Base-by-base conservation (phyloP, 2,329 filamentous ascomycete species). In the Trichoderma atrobrunneum region DNA sequence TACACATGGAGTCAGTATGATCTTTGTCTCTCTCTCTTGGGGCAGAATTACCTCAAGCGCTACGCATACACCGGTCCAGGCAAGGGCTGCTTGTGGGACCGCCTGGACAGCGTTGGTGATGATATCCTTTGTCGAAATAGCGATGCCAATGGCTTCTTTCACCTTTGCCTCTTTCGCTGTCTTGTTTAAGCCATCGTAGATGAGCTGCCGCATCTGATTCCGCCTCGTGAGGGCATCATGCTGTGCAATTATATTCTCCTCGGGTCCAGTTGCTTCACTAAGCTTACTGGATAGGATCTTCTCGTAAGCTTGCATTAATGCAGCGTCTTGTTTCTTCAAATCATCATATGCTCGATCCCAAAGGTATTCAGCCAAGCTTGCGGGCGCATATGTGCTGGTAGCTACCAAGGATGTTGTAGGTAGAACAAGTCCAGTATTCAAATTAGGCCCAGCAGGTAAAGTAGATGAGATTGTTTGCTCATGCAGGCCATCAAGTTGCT, bases 31-130 rank as follows among this genome's bases (percentile, higher is more conserved):
- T 39, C 16, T 39, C 36, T 39, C 16, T 39, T 16, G 12, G 30
- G 16, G 1, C 3, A 28, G 14, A 16, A 16, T 39, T 62, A 83
- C 81, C 77, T 82, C 75, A 7, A 84, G 70, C 16, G 70, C 76
- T 67, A 82, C 67, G 72, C 77, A 81, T 43, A 83, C 76, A 21
- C 80, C 79, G 7, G 77, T 76, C 82, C 80, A 84, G 21, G 81
- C 77, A 59, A 83, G 71, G 2, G 80, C 80, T 18, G 82, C 82
- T 74, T 81, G 73, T 0, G 80, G 80, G 7, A 74, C 63, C 3
- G 74, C 73, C 39, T 79, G 70, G n/a, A 79, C 71, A 24, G 70
- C 74, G 59, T 24, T 21, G 64, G 51, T 67, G 24, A 67, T 59
- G 21, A 59, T 59, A n/a, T 67, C 51, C 2, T 24, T 67, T 30